A percentile compares a stretch with the other conserved stretches of the same genome.
Evolutionary conservation across 805 yeast species (phyloP).

Genomic region (Wickerhamomyces subpelliculosus): DNA sequence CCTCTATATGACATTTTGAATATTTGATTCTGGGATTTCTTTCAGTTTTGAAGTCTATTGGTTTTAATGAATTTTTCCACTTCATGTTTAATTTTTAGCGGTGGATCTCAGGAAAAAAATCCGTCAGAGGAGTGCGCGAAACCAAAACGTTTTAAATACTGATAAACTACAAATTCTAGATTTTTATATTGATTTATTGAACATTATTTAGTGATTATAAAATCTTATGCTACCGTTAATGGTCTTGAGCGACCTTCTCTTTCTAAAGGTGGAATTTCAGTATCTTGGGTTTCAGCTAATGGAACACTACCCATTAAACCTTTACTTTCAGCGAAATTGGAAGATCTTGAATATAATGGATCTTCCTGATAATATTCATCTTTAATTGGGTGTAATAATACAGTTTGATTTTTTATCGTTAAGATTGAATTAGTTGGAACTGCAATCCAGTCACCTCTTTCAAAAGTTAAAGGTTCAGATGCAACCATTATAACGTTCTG

Average conservation of each 20-base stretch:
- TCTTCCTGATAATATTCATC: constrained; percentile 84
- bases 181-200: no score
- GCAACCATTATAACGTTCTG: constrained; percentile 97
- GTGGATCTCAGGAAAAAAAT: no score
- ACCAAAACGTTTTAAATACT: no score
- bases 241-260: constrained; percentile 60
- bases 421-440: constrained; percentile 88
- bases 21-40: no score
- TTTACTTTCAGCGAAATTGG: constrained; percentile 79
- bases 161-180: no score
- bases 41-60: no score
- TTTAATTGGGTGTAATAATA: constrained; percentile 80
- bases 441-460: constrained; percentile 95
- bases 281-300: constrained; percentile 40
- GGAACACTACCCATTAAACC: constrained; percentile 94
- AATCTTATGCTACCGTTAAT: constrained; percentile 2
- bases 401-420: constrained; percentile 79
- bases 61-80: no score
- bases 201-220: background rate
- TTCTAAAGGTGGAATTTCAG: constrained; percentile 68
- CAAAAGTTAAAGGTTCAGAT: constrained; percentile 93
- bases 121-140: no score
- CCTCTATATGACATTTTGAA: constrained; percentile 30
- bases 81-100: no score
- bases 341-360: constrained; percentile 60